Evolutionary conservation across 257 asterid genomes (phyloP), one percentile per base, ranked within the genome.

Genomic region (Jaltomata sinuosa): DNA sequence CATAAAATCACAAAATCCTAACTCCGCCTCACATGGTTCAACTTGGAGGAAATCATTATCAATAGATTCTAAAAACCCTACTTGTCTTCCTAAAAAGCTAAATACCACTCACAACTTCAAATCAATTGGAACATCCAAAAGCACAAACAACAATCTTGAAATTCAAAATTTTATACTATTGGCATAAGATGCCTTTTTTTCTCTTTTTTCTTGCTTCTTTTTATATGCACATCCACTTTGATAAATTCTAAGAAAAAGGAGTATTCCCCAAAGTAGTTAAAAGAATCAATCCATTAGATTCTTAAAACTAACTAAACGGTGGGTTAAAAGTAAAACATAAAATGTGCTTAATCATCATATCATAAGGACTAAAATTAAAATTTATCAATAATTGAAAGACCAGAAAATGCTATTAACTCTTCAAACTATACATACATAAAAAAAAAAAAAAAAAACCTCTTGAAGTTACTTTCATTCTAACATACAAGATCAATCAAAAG

Each of bases 391-490:
- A 57, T 4, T 10, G 1, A 57, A 11, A n/a, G 31, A 57, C n/a
- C 16, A 57, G 3, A 57, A 45, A n/a, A n/a, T 6, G 9, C 31
- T 57, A 22, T 57, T 0, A 9, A 57, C 31, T 57, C 31, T 22
- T 57, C 14, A n/a, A 57, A n/a, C 15, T 57, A 57, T 57, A 3
- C 2, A 9, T 42, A 42, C n/a, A 57, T 14, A 0, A 36, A 36
- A 2, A 36, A 2, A 36, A 36, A 36, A 36, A 3, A 16, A 19
- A 57, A 57, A 57, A n/a, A 11, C 69, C 79, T 82, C 47, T 42
- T 68, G 81, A 81, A 65, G 61, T 69, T 77, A 61, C 77, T 55
- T 81, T 81, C 61, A 71, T 59, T 85, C 85, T 57, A 81, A 38
- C n/a, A n/a, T n/a, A n/a, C 40, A 32, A 72, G 84, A 31, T 69